Evolutionary conservation across 306 rosid species (phyloP).

Genomic region (Sicyos edulis): DNA sequence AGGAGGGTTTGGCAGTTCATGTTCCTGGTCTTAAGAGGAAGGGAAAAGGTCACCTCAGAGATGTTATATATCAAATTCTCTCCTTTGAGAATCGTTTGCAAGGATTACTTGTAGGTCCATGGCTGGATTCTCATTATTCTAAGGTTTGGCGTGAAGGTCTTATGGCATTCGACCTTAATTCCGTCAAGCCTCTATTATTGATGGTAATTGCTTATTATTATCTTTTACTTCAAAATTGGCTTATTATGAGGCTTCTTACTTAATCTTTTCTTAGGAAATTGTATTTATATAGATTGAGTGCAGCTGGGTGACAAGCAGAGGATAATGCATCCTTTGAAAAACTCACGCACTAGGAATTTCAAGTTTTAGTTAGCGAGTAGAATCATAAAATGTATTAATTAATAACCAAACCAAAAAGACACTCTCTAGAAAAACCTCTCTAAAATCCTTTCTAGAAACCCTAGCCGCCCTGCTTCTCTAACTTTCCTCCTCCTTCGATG

Average conservation of each 20-base stretch:
- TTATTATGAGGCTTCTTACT: slow-evolving; percentile 9
- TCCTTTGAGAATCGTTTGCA: slow-evolving; percentile 73
- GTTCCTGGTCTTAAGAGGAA: slow-evolving; percentile 36
- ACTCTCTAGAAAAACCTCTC: no score
- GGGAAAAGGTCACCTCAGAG: slow-evolving; percentile 57
- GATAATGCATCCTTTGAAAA: background rate
- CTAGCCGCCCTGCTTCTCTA: no score
- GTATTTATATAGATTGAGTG: background rate
- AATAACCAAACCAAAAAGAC: background rate
- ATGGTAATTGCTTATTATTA: slow-evolving; percentile 42
- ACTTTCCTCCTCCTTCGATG: no score
- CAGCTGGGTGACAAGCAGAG: no score
- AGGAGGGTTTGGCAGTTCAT: slow-evolving; percentile 39
- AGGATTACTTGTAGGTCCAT: slow-evolving; percentile 87
- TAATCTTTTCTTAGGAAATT: background rate
- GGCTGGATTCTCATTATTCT: slow-evolving; percentile 59
- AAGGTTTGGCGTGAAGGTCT: slow-evolving; percentile 56
- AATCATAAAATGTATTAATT: background rate
- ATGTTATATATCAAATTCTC: slow-evolving; percentile 49
- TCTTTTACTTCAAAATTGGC: background rate
- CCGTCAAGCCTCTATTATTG: slow-evolving; percentile 60
- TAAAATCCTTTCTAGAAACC: no score
- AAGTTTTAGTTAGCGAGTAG: background rate
- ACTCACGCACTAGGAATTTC: background rate
- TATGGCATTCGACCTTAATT: slow-evolving; percentile 49